Percentiles rank a stretch among this genome's conserved stretches.
Evolutionary conservation across 352 stramenopile species (phyloP).

Genomic region (Blastocystis sp.): DNA sequence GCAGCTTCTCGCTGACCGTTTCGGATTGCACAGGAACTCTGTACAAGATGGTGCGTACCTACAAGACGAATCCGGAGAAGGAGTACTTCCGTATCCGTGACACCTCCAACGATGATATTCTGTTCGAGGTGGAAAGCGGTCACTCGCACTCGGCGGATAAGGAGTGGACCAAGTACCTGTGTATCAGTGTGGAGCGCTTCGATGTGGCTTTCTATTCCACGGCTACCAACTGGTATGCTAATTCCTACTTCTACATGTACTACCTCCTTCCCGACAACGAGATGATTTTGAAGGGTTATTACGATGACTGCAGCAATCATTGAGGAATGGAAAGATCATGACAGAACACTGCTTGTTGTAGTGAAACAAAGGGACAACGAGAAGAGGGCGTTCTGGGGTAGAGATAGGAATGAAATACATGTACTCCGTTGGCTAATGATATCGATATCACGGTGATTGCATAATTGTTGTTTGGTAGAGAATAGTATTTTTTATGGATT

Average conservation of each 20-base stretch:
- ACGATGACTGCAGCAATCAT: background rate
- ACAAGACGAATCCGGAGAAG: background rate
- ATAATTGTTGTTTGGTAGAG: too few relatives aligned
- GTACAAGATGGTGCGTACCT: background rate
- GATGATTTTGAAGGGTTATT: background rate
- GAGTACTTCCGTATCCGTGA: background rate
- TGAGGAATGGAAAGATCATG: too few relatives aligned
- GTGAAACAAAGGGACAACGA: too few relatives aligned
- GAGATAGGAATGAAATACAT: too few relatives aligned
- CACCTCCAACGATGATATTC: background rate
- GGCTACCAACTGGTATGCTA: background rate
- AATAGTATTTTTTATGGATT: too few relatives aligned
- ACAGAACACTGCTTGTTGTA: too few relatives aligned
- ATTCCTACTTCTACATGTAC: slow-evolving; percentile 17
- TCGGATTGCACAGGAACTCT: background rate
- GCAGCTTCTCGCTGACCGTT: background rate
- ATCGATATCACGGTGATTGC: too few relatives aligned
- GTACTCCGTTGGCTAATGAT: too few relatives aligned
- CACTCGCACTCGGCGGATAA: background rate
- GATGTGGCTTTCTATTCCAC: background rate
- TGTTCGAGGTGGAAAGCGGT: background rate
- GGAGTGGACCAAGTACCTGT: background rate
- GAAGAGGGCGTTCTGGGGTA: too few relatives aligned
- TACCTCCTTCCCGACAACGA: background rate
- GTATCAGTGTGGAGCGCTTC: background rate